These are phyloP conservation scores for Porpolomopsis calyptriformis DNA, from an alignment of 768 basidiomycete genomes.

Conservation along the genomic window DNA sequence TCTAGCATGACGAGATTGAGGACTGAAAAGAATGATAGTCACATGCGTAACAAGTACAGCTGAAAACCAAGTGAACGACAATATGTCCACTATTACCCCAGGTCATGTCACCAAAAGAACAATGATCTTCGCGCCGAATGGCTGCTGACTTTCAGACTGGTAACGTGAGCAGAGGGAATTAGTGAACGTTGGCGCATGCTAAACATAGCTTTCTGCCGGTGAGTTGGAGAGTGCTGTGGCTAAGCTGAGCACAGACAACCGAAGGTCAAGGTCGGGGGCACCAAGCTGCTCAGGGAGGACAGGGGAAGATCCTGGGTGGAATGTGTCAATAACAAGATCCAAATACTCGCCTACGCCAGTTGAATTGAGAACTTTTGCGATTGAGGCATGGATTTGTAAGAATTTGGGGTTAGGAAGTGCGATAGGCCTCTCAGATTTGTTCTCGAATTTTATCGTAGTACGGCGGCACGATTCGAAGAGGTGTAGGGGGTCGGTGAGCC, in stretches of 20 bases:
- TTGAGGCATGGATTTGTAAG: background rate
- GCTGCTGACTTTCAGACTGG: too few relatives aligned
- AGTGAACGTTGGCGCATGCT: too few relatives aligned
- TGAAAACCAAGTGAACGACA: too few relatives aligned
- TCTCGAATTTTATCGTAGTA: conserved; percentile 1
- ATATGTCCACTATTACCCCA: too few relatives aligned
- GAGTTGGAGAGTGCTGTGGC: too few relatives aligned
- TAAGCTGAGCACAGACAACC: background rate
- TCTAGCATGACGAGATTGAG: too few relatives aligned
- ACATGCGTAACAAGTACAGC: too few relatives aligned
- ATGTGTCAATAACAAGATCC: conserved; percentile 1
- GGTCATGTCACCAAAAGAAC: too few relatives aligned
- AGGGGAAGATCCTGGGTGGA: background rate
- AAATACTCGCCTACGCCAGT: conserved; percentile 5
- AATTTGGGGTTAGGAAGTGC: conserved; percentile 5
- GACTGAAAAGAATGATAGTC: too few relatives aligned
- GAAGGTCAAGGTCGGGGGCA: background rate
- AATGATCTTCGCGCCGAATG: too few relatives aligned
- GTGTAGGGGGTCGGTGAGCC: conserved; percentile 1
- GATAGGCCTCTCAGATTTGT: conserved; percentile 2
- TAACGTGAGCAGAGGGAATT: too few relatives aligned
- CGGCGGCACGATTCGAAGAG: background rate
- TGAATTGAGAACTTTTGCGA: conserved; percentile 5
- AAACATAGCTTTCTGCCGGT: too few relatives aligned
- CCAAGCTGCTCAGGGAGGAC: background rate